Evolutionary conservation across 2,329 filamentous ascomycete genomes (phyloP), one percentile per base, ranked within the genome.

Genomic region (Colletotrichum musicola): DNA sequence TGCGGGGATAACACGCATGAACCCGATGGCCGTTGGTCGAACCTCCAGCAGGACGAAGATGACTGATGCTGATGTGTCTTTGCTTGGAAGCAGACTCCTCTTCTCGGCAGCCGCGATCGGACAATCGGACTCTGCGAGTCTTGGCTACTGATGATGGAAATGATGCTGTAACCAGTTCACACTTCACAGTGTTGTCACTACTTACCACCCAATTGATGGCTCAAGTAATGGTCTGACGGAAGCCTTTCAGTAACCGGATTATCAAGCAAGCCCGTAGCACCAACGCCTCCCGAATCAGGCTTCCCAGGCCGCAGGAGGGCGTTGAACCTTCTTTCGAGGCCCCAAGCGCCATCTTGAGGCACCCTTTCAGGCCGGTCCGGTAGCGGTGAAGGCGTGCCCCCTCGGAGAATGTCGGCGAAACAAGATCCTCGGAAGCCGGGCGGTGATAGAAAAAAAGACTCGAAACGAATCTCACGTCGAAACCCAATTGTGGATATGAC

Each of bases 401-500:
- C 30, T 49, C 55, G 55, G 44, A 50, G 22, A 13, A 60, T 30
- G 42, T 60, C 62, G 55, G 62, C 49, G 7, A 60, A 56, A 38
- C 54, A 46, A 53, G 40, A 46, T 14, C 35, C 20, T 68, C 49
- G 60, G 51, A 35, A 14, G 40, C 13, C 46, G 46, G 18, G 62
- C 49, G 55, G 62, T 61, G 65, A 46, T 61, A 60, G 38, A 55
- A 35, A 7, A 30, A 30, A 35, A 35, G 30, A 22, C 4, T 62
- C 62, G 61, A 51, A 61, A 64, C 55, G n/a, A 30, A 40, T 13
- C 35, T 60, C 55, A 38, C 20, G 18, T 56, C 57, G 65, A 50
- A 60, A 65, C 62, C 65, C 50, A 55, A 65, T 2, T 27, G 56
- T 64, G 65, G 49, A 49, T 66, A 60, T 50, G 42, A 38, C 65